Evolutionary conservation across 2,329 filamentous ascomycete genomes (phyloP).

Genomic region (Venturia pyrina): DNA sequence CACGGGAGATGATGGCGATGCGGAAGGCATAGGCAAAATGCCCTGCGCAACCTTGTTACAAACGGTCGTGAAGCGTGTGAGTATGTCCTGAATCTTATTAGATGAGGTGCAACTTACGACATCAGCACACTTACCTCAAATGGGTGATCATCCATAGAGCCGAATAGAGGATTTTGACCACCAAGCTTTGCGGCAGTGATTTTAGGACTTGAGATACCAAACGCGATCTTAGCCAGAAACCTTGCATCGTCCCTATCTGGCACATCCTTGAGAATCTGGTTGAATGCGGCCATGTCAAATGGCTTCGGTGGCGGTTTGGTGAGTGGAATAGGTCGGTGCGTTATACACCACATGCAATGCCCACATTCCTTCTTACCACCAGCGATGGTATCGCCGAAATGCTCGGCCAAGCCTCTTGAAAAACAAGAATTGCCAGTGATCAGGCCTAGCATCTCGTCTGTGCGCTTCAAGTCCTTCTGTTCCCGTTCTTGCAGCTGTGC

Average conservation of each 20-base stretch:
- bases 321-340: constrained; percentile 24
- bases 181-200: constrained; percentile 25
- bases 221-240: constrained; percentile 49
- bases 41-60: neutral
- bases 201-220: constrained; percentile 51
- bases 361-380: constrained; percentile 38
- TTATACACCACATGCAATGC: constrained; percentile 43
- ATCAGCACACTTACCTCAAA: neutral
- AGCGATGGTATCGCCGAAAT: constrained; percentile 48
- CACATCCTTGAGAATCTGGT: constrained; percentile 34
- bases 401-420: constrained; percentile 40
- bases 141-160: neutral
- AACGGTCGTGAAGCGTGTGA: neutral
- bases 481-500: constrained; percentile 43
- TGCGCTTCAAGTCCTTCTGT: constrained; percentile 41
- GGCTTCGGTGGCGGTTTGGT: constrained; percentile 29
- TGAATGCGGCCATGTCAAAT: constrained; percentile 33
- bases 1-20: neutral
- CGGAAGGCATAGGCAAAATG: neutral
- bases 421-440: constrained; percentile 45
- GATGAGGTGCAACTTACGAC: neutral
- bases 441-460: constrained; percentile 41
- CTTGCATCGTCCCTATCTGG: constrained; percentile 46
- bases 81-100: neutral
- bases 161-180: neutral